phyloP scores from a whole-genome alignment of 1,284 basidiomycete genomes.

The Volvariella surrecta region DNA sequence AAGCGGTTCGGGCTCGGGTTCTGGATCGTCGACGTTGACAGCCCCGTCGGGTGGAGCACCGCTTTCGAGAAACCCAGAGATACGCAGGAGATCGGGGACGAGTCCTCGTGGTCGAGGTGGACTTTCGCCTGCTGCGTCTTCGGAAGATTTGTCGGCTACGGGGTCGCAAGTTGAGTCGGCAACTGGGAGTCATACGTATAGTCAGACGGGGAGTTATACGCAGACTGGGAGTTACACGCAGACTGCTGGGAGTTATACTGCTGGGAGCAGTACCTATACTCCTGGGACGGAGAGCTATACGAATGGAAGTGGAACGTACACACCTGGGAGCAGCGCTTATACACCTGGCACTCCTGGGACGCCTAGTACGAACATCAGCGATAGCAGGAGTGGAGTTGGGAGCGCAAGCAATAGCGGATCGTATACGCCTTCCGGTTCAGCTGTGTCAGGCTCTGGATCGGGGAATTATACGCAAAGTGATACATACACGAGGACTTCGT shows the following conservation, averaged over 20 bases:
- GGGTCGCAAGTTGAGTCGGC: no score
- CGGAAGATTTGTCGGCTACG: no score
- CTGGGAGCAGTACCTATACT: neutral
- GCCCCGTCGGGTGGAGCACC: neutral
- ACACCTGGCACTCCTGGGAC: no score
- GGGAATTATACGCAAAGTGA: constrained; percentile 17
- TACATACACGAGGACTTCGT: neutral
- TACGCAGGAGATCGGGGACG: neutral
- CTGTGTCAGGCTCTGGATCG: constrained; percentile 30
- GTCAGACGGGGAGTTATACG: constrained; percentile 15
- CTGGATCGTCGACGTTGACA: neutral
- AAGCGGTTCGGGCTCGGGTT: no score
- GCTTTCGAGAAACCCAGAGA: neutral
- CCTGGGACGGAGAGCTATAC: constrained; percentile 4
- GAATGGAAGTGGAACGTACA: no score
- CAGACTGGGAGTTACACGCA: constrained; percentile 15
- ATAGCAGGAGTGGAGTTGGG: constrained; percentile 8
- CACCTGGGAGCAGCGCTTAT: no score
- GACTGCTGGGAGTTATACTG: constrained; percentile 4
- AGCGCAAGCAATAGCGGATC: no score
- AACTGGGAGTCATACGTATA: no score
- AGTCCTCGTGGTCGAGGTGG: neutral
- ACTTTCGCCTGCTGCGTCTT: no score
- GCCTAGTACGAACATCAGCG: constrained; percentile 8
- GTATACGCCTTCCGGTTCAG: constrained; percentile 24